Evolutionary conservation across 441 rosid species (phyloP), one percentile per base, ranked within the genome.

Genomic region (Hypseocharis bilobata): DNA sequence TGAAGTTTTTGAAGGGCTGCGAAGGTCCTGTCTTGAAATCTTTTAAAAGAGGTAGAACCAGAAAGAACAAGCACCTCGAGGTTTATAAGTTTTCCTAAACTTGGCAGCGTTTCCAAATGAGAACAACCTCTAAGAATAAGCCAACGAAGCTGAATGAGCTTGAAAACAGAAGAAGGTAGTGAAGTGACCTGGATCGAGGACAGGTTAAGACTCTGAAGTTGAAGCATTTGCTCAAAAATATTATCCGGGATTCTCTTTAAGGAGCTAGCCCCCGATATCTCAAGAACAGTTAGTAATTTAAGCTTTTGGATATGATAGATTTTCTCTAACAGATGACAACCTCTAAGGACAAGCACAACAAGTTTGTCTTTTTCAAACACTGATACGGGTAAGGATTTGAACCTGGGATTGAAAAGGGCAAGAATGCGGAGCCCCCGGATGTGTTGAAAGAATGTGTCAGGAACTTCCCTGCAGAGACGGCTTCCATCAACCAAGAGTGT

Each of bases 61-160:
- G 80, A 79, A 61, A 85, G 65, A 79, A 83, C 89, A 44, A 87
- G 71, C 63, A 79, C 76, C 78, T 84, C 89, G 64, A 87, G 86
- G 6, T 75, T 19, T 3, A 0, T 1, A 36, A 84, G 67, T 0
- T 65, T 49, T 3, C 30, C 70, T 58, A 80, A 62, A 38, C 70
- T 77, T 58, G 83, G 84, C 67, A 81, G 63, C 11, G 34, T 62
- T 64, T 56, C 1, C 72, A 87, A 62, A 22, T 52, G n/a, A 63
- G 76, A 70, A 57, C 90, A 87, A 32, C 64, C 67, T 20, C 65
- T 77, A 27, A 87, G 81, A 67, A 84, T 79, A 64, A 87, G 86
- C 80, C 82, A 72, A 13, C 78, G 86, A 32, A 87, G 78, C 22
- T 83, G 16, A 2, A 0, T 19, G 71, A 74, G 72, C 0, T 66